Conservation (phyloP, 2,329 filamentous ascomycete genomes). For the Xylariaceae sp. region DNA sequence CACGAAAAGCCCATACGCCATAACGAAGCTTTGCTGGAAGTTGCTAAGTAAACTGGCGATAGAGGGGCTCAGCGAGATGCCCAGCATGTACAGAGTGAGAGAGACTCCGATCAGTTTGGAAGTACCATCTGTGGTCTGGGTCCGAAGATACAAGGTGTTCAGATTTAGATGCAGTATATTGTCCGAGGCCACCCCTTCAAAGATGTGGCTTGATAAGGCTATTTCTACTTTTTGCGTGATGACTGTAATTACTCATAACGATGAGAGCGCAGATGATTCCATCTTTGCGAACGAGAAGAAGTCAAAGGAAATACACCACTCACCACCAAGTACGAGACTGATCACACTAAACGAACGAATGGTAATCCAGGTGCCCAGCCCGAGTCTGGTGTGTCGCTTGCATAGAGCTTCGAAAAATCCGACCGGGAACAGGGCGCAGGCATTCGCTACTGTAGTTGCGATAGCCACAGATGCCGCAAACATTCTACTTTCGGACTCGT, state of each 20-base stretch:
- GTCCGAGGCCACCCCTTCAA: conserved; percentile 20
- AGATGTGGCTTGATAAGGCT: conserved; percentile 13
- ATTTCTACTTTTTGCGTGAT: conserved; percentile 1
- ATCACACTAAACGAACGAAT: not conserved
- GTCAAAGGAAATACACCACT: not conserved
- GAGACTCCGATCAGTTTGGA: conserved; percentile 15
- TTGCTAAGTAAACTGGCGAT: conserved; percentile 9
- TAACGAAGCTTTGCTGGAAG: conserved; percentile 11
- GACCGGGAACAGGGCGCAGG: not conserved
- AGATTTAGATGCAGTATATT: conserved; percentile 20
- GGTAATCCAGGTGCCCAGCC: not conserved
- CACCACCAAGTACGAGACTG: not conserved
- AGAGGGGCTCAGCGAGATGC: conserved; percentile 13
- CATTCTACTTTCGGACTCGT: not conserved
- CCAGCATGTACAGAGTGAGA: conserved; percentile 17
- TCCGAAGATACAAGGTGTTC: conserved; percentile 8
- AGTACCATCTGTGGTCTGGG: not conserved
- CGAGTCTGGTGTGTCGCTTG: not conserved
- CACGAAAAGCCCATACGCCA: conserved; percentile 12
- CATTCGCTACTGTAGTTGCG: not conserved
- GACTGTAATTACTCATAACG: conserved; percentile 8
- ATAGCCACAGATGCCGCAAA: conserved; percentile 1
- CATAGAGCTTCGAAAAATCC: not conserved
- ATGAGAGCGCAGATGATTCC: not conserved
- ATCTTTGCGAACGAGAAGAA: too few species aligned